A percentile compares a stretch with the other conserved stretches of the same genome.
phyloP scores from a whole-genome alignment of 768 basidiomycete species.

The Termitomyces sp. region DNA sequence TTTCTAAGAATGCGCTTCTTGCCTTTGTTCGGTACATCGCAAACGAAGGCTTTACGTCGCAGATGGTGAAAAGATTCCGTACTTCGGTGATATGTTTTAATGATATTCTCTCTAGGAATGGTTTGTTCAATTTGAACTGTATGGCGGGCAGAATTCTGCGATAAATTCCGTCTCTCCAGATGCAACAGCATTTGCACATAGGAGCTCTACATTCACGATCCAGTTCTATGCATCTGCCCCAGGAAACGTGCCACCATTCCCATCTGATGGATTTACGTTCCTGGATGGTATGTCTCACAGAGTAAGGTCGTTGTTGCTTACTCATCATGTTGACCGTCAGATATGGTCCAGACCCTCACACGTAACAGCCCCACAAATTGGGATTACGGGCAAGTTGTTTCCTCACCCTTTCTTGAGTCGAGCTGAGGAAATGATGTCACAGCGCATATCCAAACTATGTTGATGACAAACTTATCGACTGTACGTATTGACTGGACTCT shows the following conservation, averaged over 20 bases:
- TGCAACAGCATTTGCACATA: conserved; percentile 41
- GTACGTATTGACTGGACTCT: conserved; percentile 16
- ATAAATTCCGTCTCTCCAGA: conserved; percentile 34
- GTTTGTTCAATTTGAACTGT: conserved; percentile 37
- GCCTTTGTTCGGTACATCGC: conserved; percentile 11
- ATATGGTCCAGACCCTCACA: conserved; percentile 7
- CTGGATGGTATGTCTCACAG: conserved; percentile 25
- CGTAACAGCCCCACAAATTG: conserved; percentile 22
- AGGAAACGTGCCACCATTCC: conserved; percentile 34
- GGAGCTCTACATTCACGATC: conserved; percentile 39
- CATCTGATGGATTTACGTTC: conserved; percentile 37
- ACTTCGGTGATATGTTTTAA: not conserved
- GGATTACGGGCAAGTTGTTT: conserved; percentile 21
- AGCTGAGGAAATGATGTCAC: not conserved
- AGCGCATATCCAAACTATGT: conserved; percentile 34
- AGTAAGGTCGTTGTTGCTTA: conserved; percentile 16
- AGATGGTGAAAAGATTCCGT: conserved; percentile 13
- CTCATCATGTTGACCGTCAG: not conserved
- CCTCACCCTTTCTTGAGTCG: no score
- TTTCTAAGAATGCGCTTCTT: conserved; percentile 23
- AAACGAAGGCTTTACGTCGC: conserved; percentile 25
- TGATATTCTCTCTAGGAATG: conserved; percentile 19
- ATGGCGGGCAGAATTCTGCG: conserved; percentile 39
- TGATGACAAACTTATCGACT: conserved; percentile 27
- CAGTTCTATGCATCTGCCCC: conserved; percentile 41